Percentiles rank a stretch among this genome's conserved stretches.
Evolutionary conservation across 1,139 yeast genomes (phyloP).

Genomic region (Hanseniaspora uvarum): DNA sequence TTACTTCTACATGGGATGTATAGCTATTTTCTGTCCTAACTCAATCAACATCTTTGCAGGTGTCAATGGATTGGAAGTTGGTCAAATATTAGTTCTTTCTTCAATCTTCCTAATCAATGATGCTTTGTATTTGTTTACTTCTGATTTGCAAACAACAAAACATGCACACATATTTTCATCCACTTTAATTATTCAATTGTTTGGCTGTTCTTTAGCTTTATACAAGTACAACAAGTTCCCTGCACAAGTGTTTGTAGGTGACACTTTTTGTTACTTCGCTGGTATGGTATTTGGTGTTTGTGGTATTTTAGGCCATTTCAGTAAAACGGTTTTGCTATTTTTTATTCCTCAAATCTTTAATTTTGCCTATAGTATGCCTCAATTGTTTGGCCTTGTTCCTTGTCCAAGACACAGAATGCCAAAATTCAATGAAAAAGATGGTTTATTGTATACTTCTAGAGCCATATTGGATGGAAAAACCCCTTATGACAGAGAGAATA

Average conservation of each 20-base stretch:
- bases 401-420: constrained; percentile 97
- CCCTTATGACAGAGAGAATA: constrained; percentile 15
- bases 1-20: constrained; percentile 80
- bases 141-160: constrained; percentile 50
- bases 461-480: constrained; percentile 38
- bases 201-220: constrained; percentile 74
- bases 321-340: constrained; percentile 77
- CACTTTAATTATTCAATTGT: constrained; percentile 68
- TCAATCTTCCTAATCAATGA: constrained; percentile 66
- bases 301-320: constrained; percentile 91
- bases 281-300: constrained; percentile 98
- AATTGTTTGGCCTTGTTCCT: constrained; percentile 70
- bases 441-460: constrained; percentile 66
- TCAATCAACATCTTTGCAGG: constrained; percentile 97
- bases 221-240: constrained; percentile 82
- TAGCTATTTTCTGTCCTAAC: constrained; percentile 89
- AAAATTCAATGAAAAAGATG: constrained; percentile 53
- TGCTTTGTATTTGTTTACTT: constrained; percentile 49
- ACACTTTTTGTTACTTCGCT: constrained; percentile 92
- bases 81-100: constrained; percentile 77
- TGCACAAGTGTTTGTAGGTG: constrained; percentile 90
- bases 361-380: constrained; percentile 82
- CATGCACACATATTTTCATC: constrained; percentile 78
- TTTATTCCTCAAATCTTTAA: constrained; percentile 85
- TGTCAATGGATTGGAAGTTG: constrained; percentile 89